Percentiles rank a stretch among this genome's conserved stretches.
These are phyloP conservation scores for Talaromyces amestolkiae DNA, from an alignment of 2,329 filamentous ascomycete species.

Conservation along the genomic window DNA sequence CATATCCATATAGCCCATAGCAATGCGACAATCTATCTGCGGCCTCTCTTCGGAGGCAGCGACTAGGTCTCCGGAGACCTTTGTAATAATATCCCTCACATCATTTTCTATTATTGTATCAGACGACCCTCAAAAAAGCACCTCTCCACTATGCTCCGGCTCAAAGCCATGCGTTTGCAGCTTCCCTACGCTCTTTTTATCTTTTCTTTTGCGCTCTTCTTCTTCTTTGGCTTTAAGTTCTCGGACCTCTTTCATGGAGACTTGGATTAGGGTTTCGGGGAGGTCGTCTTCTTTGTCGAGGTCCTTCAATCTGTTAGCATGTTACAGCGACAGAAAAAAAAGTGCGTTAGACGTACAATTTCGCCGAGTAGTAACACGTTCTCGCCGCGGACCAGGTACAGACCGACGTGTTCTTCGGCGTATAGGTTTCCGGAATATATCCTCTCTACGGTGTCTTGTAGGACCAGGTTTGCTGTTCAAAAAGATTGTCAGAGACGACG, in stretches of 20 bases:
- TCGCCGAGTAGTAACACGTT: slow-evolving; percentile 95
- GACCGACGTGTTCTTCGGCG: slow-evolving; percentile 78
- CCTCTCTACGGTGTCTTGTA: slow-evolving; percentile 88
- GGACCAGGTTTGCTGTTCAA: slow-evolving; percentile 78
- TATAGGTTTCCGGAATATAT: slow-evolving; percentile 74
- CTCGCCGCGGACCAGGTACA: slow-evolving; percentile 91
- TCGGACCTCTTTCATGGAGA: slow-evolving; percentile 67
- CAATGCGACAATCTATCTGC: neutral
- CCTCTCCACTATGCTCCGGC: slow-evolving; percentile 75
- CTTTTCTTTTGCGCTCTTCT: slow-evolving; percentile 64
- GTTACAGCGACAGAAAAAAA: no score
- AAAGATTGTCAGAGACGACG: slow-evolving; percentile 8
- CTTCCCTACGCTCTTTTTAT: slow-evolving; percentile 70
- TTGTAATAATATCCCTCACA: neutral
- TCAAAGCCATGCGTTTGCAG: slow-evolving; percentile 80
- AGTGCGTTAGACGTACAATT: slow-evolving; percentile 55
- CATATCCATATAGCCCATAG: neutral
- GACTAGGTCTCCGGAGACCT: neutral
- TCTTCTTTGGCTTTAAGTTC: slow-evolving; percentile 71
- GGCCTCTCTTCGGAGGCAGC: slow-evolving; percentile 3
- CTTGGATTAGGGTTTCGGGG: slow-evolving; percentile 65
- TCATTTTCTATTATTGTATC: neutral
- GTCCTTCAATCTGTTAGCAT: slow-evolving; percentile 52
- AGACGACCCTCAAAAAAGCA: slow-evolving; percentile 56
- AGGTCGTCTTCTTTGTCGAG: slow-evolving; percentile 92